These are phyloP conservation scores for Neurospora hispaniola DNA, from an alignment of 495 filamentous ascomycete genomes.

Conservation along the genomic window DNA sequence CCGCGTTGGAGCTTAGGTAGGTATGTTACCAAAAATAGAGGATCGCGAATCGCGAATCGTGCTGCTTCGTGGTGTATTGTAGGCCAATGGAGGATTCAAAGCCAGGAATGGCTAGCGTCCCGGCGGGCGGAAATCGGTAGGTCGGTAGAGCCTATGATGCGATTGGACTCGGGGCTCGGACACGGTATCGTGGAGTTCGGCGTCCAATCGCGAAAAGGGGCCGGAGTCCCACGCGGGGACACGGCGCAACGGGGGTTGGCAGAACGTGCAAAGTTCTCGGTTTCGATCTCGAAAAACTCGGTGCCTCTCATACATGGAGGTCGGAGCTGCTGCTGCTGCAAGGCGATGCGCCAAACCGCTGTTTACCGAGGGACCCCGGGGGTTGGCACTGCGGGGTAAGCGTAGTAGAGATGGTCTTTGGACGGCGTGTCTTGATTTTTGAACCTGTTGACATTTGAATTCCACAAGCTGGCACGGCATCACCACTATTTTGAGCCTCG, in stretches of 20 bases:
- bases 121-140: neutral
- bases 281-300: neutral
- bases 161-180: neutral
- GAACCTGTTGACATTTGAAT: neutral
- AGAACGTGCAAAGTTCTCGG: neutral
- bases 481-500: constrained; percentile 18
- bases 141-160: neutral
- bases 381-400: constrained; percentile 17
- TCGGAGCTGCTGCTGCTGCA: neutral
- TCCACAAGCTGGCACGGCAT: neutral
- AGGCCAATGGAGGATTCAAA: neutral
- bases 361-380: constrained; percentile 1
- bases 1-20: neutral
- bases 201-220: neutral
- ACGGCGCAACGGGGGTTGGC: constrained; percentile 3
- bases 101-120: neutral
- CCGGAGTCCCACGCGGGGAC: constrained; percentile 11
- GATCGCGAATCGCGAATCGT: neutral
- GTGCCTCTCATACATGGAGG: neutral
- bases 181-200: neutral
- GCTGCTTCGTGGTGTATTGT: neutral
- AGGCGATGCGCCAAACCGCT: neutral
- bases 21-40: neutral
- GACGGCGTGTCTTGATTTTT: neutral
- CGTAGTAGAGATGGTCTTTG: neutral